These are phyloP conservation scores for Marasmius oreades DNA, from an alignment of 1,284 basidiomycete species.

Conservation along the genomic window DNA sequence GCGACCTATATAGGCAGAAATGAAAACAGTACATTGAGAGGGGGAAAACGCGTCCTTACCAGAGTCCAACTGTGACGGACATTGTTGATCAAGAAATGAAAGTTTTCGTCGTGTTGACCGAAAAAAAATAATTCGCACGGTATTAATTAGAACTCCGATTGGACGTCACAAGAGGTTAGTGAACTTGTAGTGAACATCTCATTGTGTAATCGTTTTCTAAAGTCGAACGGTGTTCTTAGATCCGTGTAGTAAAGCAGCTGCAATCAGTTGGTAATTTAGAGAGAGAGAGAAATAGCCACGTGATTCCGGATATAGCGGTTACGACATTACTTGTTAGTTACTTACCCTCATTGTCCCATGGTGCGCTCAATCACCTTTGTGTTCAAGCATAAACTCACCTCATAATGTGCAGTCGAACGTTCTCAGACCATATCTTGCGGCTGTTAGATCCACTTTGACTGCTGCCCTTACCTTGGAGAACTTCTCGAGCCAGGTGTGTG, in stretches of 20 bases:
- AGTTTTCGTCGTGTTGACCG: neutral
- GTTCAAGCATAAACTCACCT: constrained; percentile 1
- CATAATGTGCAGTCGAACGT: constrained; percentile 59
- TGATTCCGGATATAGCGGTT: too few relatives aligned
- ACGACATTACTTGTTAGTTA: too few relatives aligned
- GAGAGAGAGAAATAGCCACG: too few relatives aligned
- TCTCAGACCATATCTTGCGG: constrained; percentile 92
- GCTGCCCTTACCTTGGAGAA: constrained; percentile 97
- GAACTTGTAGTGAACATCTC: too few relatives aligned
- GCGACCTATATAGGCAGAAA: constrained; percentile 45
- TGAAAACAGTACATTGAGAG: neutral
- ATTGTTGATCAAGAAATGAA: constrained; percentile 32
- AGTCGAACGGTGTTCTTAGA: too few relatives aligned
- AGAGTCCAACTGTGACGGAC: constrained; percentile 58
- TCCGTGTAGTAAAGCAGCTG: too few relatives aligned
- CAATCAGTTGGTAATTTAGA: too few relatives aligned
- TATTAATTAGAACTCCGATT: neutral
- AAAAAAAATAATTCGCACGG: neutral
- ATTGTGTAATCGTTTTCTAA: too few relatives aligned
- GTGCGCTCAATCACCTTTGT: constrained; percentile 11
- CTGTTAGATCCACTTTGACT: constrained; percentile 92
- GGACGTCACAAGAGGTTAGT: too few relatives aligned
- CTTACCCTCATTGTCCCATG: constrained; percentile 14
- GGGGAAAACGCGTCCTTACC: constrained; percentile 37
- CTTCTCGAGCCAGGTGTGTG: constrained; percentile 91